Conservation (phyloP, 306 rosid genomes). For the Quercus dentata region DNA sequence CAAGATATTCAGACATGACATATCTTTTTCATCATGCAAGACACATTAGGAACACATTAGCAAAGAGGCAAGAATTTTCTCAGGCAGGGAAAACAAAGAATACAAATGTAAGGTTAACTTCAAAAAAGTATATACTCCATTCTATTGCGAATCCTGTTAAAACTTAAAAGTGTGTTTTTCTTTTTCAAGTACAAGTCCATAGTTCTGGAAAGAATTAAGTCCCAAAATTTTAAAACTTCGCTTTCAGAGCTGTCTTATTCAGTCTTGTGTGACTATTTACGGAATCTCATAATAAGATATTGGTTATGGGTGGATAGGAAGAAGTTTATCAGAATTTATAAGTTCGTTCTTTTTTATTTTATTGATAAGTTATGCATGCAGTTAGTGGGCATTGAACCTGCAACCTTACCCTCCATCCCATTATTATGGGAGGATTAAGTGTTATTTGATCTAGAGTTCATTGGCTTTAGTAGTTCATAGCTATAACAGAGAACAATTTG, state of each 20-base stretch:
- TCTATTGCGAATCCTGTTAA: neutral
- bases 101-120: neutral
- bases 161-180: neutral
- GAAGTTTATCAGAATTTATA: neutral
- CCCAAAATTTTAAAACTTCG: neutral
- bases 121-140: neutral
- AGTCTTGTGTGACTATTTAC: neutral
- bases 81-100: neutral
- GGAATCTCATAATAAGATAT: neutral
- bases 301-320: neutral
- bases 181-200: slow-evolving; percentile 5
- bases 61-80: neutral
- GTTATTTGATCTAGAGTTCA: no score
- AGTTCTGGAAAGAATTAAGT: neutral
- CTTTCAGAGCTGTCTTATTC: neutral
- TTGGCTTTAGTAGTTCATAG: no score
- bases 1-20: slow-evolving; percentile 6
- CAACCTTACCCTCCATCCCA: no score
- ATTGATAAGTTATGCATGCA: no score
- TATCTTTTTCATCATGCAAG: neutral
- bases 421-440: no score
- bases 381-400: no score
- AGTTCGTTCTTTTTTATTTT: no score
- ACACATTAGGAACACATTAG: neutral
- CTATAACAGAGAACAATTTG: no score